Base-by-base conservation (phyloP, 768 basidiomycete species). In the Tylopilus balloui region DNA sequence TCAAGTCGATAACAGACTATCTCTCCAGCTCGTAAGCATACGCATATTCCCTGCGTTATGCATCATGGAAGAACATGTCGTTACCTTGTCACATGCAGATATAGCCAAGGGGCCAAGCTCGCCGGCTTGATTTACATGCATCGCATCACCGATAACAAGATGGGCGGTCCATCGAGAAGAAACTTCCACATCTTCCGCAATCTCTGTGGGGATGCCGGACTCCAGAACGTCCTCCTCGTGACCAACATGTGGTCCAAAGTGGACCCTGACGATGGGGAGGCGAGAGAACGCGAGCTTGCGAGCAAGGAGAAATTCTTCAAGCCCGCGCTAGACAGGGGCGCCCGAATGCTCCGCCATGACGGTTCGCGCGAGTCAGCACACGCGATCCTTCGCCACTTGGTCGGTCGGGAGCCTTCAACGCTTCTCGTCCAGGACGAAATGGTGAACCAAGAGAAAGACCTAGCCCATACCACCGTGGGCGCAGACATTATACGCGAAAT, bases 341-440 rank as follows among this genome's bases (percentile, higher is more conserved):
- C 77, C 10, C 63, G 62, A 13, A 56, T 80, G 28, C 48, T 68
- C 14, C 75, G 78, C 15, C 75, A 79, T 41, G 57, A 71, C 19
- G 70, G 71, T 27, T 73, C 71, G 7, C 36, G 62, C 3, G 63
- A 65, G 15, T 78, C 78, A 1, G 78, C 76, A 0, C 70, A 72
- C 3, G 57, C 52, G 9, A 75, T 80, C 40, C 52, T 83, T 1
- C 68, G 70, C 3, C 63, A 66, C n/a, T 60, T 83, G 48, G 48
- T 76, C 10, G 59, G 61, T 28, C 72, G 67, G 9, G 55, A 63
- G 21, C 72, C 79, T 0, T 45, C 70, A 1, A 64, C 74, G 1
- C 66, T 83, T 11, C 73, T 70, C n/a, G 77, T 83, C 34, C 77
- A 82, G 53, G 62, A 69, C 14, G 80, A 84, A 54, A 68, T 82